Evolutionary conservation across 2,329 filamentous ascomycete species (phyloP).

Genomic region (Penicillium frequentans): DNA sequence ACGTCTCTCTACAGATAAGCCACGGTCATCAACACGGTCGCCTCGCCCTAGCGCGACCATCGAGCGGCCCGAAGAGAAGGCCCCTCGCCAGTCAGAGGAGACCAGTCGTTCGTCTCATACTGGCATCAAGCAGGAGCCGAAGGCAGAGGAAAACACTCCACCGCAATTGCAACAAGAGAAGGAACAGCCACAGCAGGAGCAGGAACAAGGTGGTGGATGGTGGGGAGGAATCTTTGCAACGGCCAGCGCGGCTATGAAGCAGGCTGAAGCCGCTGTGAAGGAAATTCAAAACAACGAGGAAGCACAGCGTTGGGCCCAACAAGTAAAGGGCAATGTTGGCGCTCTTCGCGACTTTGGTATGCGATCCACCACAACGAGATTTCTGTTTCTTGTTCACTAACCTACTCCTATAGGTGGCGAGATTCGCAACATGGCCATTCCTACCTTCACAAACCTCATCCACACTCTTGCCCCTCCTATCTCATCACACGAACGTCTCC

Average conservation of each 20-base stretch:
- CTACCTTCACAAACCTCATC: constrained; percentile 91
- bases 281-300: constrained; percentile 97
- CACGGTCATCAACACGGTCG: constrained; percentile 53
- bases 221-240: constrained; percentile 86
- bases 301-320: constrained; percentile 92
- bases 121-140: constrained; percentile 61
- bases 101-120: constrained; percentile 70
- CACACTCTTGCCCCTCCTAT: constrained; percentile 96
- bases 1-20: constrained; percentile 55
- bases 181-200: constrained; percentile 36
- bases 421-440: constrained; percentile 79
- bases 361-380: constrained; percentile 19
- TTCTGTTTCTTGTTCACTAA: neutral
- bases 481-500: constrained; percentile 90
- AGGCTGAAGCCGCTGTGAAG: constrained; percentile 88
- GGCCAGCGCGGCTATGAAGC: constrained; percentile 72
- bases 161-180: constrained; percentile 34
- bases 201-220: constrained; percentile 68
- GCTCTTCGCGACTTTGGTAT: constrained; percentile 73
- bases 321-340: constrained; percentile 85
- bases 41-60: constrained; percentile 55
- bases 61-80: constrained; percentile 64
- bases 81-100: constrained; percentile 71
- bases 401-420: constrained; percentile 67
- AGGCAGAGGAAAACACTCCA: constrained; percentile 43